phyloP scores from a whole-genome alignment of 345 rosid species.

The Eutrema yunnanense region DNA sequence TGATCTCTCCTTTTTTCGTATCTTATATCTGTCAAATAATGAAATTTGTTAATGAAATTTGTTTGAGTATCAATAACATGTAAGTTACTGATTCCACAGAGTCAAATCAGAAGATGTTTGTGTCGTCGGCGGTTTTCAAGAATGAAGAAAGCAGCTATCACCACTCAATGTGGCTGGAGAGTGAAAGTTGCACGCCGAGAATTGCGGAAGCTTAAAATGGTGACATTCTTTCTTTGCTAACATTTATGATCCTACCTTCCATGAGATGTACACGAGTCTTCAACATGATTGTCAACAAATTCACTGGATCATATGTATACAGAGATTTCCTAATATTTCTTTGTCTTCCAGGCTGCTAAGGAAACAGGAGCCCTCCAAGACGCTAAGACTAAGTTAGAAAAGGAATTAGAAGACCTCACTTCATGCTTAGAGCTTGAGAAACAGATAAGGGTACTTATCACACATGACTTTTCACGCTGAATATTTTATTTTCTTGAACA shows the following conservation, averaged over 20 bases:
- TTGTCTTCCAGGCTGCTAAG: constrained; percentile 30
- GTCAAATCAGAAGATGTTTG: constrained; percentile 62
- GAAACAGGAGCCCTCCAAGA: constrained; percentile 39
- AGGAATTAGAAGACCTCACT: constrained; percentile 27
- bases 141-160: constrained; percentile 62
- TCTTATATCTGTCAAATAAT: neutral
- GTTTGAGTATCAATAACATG: constrained; percentile 1
- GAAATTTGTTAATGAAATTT: neutral
- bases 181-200: constrained; percentile 70
- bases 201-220: constrained; percentile 80
- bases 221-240: constrained; percentile 23
- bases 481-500: neutral
- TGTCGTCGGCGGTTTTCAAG: constrained; percentile 37
- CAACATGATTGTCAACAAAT: constrained; percentile 11
- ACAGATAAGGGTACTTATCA: constrained; percentile 26
- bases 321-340: neutral
- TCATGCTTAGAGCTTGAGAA: constrained; percentile 41
- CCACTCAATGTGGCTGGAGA: constrained; percentile 81
- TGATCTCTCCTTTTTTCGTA: neutral
- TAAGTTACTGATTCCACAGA: constrained; percentile 39
- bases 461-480: neutral
- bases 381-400: constrained; percentile 30
- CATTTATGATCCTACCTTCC: constrained; percentile 1
- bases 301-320: neutral
- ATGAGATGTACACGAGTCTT: neutral